Conservation (phyloP, 257 asterid species). For the Parsonsia alboflavescens region DNA sequence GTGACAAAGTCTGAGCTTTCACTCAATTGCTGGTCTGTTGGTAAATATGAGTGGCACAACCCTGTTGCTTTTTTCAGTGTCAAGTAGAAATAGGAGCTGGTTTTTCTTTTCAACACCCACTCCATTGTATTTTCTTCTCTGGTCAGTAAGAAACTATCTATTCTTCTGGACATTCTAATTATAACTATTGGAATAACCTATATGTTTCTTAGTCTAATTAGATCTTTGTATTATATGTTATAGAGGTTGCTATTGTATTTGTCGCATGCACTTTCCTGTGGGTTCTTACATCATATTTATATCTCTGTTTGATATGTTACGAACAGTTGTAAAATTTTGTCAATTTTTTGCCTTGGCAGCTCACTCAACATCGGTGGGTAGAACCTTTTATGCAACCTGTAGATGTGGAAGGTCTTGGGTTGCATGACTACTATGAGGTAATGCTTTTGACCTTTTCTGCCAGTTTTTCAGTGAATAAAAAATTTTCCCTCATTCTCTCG, state of each 20-base stretch:
- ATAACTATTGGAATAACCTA: background rate
- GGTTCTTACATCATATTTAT: background rate
- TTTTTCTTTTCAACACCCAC: background rate
- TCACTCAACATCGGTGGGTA: slow-evolving; percentile 84
- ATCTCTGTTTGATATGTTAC: background rate
- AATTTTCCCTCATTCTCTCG: background rate
- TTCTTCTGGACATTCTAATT: background rate
- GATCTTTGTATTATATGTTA: background rate
- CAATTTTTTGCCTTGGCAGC: slow-evolving; percentile 38
- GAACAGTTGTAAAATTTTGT: background rate
- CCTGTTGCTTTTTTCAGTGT: background rate
- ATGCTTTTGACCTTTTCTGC: slow-evolving; percentile 10
- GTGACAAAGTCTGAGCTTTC: background rate
- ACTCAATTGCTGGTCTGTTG: background rate
- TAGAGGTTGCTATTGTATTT: background rate
- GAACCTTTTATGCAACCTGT: slow-evolving; percentile 91
- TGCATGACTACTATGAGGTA: slow-evolving; percentile 78
- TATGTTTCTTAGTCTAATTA: background rate
- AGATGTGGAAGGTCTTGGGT: slow-evolving; percentile 85
- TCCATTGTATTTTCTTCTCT: background rate
- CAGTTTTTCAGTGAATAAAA: background rate
- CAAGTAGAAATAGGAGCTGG: background rate
- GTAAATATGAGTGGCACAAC: background rate
- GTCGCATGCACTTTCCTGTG: background rate
- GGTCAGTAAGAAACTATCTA: background rate